Percentiles rank a stretch among this genome's conserved stretches.
Conservation (phyloP, 768 basidiomycete species). For the Pleurotus djamor region DNA sequence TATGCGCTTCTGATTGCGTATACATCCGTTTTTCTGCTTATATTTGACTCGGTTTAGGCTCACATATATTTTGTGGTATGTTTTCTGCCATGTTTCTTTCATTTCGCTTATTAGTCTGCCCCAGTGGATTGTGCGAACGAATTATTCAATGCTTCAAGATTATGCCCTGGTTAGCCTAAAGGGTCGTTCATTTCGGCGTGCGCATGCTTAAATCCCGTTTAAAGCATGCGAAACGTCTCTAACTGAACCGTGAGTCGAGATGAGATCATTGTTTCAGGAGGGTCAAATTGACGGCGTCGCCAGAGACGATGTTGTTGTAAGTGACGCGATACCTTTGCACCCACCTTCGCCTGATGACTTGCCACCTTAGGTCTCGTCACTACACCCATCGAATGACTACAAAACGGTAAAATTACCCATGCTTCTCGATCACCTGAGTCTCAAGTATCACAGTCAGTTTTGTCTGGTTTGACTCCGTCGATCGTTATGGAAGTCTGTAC, state of each 20-base stretch:
- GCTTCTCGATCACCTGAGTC: conserved; percentile 5
- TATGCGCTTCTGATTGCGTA: conserved; percentile 22
- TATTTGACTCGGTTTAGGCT: conserved; percentile 45
- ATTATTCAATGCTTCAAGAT: conserved; percentile 70
- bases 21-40: conserved; percentile 11
- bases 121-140: conserved; percentile 85
- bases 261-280: neutral
- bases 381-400: conserved; percentile 88
- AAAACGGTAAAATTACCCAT: conserved; percentile 68
- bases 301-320: conserved; percentile 66
- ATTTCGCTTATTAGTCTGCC: conserved; percentile 2
- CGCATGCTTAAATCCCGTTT: neutral
- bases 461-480: conserved; percentile 77
- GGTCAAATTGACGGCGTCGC: neutral
- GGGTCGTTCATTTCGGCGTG: neutral
- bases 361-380: conserved; percentile 63
- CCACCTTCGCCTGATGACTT: neutral
- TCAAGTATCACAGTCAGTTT: conserved; percentile 58
- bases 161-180: conserved; percentile 65
- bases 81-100: neutral
- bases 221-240: conserved; percentile 80
- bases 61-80: conserved; percentile 84
- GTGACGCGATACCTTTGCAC: conserved; percentile 12
- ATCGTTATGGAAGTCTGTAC: conserved; percentile 80
- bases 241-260: conserved; percentile 64